Evolutionary conservation across 2,329 filamentous ascomycete species (phyloP).

Genomic region (Microdochium trichocladiopsis): DNA sequence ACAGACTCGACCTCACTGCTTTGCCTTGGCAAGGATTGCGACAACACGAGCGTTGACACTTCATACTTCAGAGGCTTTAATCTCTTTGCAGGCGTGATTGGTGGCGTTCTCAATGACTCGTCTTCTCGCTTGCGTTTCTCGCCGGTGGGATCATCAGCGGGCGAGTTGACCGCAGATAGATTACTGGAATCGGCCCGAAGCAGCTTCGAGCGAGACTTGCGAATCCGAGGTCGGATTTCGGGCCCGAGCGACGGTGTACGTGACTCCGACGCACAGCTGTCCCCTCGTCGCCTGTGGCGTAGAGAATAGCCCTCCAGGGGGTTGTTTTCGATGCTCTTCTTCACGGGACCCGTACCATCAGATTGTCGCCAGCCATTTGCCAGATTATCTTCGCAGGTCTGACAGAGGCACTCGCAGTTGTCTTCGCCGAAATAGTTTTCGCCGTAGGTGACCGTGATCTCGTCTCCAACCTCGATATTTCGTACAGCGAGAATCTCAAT

Average conservation of each 20-base stretch:
- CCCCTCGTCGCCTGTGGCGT: slow-evolving; percentile 45
- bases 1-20: slow-evolving; percentile 27
- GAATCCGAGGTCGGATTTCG: slow-evolving; percentile 44
- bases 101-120: slow-evolving; percentile 43
- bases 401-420: slow-evolving; percentile 92
- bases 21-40: slow-evolving; percentile 24
- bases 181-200: slow-evolving; percentile 23
- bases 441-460: slow-evolving; percentile 94
- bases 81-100: slow-evolving; percentile 47
- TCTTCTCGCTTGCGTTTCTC: slow-evolving; percentile 34
- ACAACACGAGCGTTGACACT: slow-evolving; percentile 16
- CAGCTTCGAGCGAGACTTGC: slow-evolving; percentile 29
- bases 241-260: slow-evolving; percentile 51
- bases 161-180: slow-evolving; percentile 25
- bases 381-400: slow-evolving; percentile 69
- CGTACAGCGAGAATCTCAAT: slow-evolving; percentile 85
- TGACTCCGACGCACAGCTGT: slow-evolving; percentile 41
- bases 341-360: slow-evolving; percentile 36
- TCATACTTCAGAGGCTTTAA: slow-evolving; percentile 28
- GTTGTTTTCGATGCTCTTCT: slow-evolving; percentile 47
- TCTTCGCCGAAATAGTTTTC: slow-evolving; percentile 93
- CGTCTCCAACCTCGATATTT: slow-evolving; percentile 79
- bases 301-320: slow-evolving; percentile 44
- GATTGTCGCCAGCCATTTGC: slow-evolving; percentile 76
- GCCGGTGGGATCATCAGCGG: slow-evolving; percentile 14